phyloP scores from a whole-genome alignment of 495 filamentous ascomycete species.

The Aspergillus affinis region DNA sequence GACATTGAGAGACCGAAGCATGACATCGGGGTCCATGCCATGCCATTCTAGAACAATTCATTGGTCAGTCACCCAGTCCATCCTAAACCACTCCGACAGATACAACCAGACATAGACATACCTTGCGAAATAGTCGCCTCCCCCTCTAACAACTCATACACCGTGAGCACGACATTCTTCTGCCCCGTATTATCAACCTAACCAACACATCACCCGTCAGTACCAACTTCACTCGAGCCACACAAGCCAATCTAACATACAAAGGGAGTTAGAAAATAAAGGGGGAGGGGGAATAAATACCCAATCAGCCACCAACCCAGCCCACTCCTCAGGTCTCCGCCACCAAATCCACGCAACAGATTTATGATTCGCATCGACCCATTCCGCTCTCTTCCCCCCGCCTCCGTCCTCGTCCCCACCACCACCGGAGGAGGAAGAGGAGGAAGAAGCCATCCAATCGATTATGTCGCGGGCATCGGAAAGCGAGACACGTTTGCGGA shows the following conservation, averaged over 20 bases:
- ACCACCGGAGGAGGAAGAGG: constrained; percentile 13
- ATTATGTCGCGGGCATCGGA: constrained; percentile 67
- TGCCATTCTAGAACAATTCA: constrained; percentile 66
- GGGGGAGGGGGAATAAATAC: constrained; percentile 36
- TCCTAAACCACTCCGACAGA: not conserved
- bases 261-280: no score
- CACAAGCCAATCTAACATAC: no score
- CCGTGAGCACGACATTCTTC: constrained; percentile 69
- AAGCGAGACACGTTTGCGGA: constrained; percentile 56
- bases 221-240: no score
- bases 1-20: constrained; percentile 73
- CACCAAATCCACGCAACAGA: constrained; percentile 64
- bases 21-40: constrained; percentile 78
- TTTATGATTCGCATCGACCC: constrained; percentile 49
- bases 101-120: constrained; percentile 24
- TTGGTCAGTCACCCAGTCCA: constrained; percentile 1
- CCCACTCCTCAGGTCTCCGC: constrained; percentile 74
- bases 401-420: constrained; percentile 57
- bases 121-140: constrained; percentile 62
- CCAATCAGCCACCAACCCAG: constrained; percentile 60
- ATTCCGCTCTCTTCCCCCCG: constrained; percentile 63
- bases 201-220: not conserved
- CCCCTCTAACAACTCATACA: constrained; percentile 72
- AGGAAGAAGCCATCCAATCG: constrained; percentile 59
- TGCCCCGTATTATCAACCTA: constrained; percentile 73